A percentile compares a stretch with the other conserved stretches of the same genome.
Conservation (phyloP, 768 basidiomycete genomes). For the Amanita muscaria region DNA sequence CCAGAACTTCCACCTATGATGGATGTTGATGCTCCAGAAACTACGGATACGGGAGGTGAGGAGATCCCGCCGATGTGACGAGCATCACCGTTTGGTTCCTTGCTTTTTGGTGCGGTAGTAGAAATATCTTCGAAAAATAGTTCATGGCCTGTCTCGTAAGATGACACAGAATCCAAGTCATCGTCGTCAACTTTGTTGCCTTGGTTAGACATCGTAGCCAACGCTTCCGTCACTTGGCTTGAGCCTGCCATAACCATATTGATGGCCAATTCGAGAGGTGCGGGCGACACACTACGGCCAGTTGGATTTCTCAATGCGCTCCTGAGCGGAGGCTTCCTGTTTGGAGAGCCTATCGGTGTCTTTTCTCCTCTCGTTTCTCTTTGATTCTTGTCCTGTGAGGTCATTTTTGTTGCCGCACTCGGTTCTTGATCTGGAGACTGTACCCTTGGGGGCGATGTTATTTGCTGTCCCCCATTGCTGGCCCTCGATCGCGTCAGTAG, state of each 20-base stretch:
- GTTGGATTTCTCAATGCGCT: constrained; percentile 49
- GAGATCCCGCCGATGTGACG: not conserved
- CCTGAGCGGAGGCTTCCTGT: constrained; percentile 35
- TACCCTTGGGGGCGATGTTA: constrained; percentile 6
- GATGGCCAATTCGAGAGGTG: constrained; percentile 10
- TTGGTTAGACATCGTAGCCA: constrained; percentile 8
- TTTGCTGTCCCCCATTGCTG: not conserved
- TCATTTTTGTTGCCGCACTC: too few species aligned
- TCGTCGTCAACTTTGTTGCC: constrained; percentile 13
- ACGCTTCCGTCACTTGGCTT: constrained; percentile 7
- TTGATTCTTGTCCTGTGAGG: too few species aligned
- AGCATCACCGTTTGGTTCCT: not conserved
- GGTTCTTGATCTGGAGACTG: constrained; percentile 9
- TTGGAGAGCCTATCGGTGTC: not conserved
- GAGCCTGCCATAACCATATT: not conserved
- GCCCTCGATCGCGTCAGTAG: constrained; percentile 2
- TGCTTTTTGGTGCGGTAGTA: too few species aligned
- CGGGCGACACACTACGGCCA: constrained; percentile 43
- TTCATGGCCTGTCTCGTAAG: constrained; percentile 62
- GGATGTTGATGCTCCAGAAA: constrained; percentile 10
- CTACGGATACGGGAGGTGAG: constrained; percentile 7
- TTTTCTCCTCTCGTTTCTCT: not conserved
- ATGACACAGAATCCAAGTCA: constrained; percentile 44
- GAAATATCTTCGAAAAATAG: too few species aligned
- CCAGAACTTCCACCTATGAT: not conserved